Percentiles rank a stretch among this genome's conserved stretches.
These are phyloP conservation scores for Penicillium lividum DNA, from an alignment of 495 filamentous ascomycete genomes.

Conservation along the genomic window DNA sequence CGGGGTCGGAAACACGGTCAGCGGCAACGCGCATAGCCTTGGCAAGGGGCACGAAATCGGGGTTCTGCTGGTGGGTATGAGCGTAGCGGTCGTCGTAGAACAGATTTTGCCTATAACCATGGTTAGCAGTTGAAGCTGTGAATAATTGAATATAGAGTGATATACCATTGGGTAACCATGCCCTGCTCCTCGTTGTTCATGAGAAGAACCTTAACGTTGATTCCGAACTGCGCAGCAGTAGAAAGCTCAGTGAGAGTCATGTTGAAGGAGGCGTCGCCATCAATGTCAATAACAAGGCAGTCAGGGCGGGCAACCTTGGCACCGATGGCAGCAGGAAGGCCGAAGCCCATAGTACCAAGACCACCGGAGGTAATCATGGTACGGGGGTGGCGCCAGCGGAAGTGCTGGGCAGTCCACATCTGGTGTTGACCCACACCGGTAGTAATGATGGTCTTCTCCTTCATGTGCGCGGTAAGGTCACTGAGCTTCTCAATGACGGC, in stretches of 20 bases:
- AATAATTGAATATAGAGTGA: neutral
- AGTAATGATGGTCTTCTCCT: constrained; percentile 80
- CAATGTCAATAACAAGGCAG: constrained; percentile 86
- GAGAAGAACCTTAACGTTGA: constrained; percentile 88
- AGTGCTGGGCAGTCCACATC: constrained; percentile 97
- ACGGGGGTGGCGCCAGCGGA: constrained; percentile 85
- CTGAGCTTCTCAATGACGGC: constrained; percentile 81
- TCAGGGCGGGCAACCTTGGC: constrained; percentile 91
- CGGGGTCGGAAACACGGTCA: constrained; percentile 62
- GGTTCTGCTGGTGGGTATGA: constrained; percentile 89
- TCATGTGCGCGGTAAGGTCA: constrained; percentile 68
- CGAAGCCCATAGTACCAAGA: constrained; percentile 93
- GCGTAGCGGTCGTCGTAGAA: constrained; percentile 93
- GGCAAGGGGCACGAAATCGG: constrained; percentile 81
- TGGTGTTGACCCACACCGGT: constrained; percentile 97
- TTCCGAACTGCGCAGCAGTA: constrained; percentile 87
- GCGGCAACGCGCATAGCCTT: constrained; percentile 81
- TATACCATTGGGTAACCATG: constrained; percentile 88
- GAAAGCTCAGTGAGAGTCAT: constrained; percentile 94
- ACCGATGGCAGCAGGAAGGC: constrained; percentile 88
- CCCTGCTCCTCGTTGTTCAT: constrained; percentile 93
- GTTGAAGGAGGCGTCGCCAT: constrained; percentile 92
- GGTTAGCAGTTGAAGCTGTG: neutral
- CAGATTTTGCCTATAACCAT: constrained; percentile 64
- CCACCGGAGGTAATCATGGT: constrained; percentile 92